These are phyloP conservation scores for Cytospora leucostoma DNA, from an alignment of 2,329 filamentous ascomycete genomes.

Conservation along the genomic window DNA sequence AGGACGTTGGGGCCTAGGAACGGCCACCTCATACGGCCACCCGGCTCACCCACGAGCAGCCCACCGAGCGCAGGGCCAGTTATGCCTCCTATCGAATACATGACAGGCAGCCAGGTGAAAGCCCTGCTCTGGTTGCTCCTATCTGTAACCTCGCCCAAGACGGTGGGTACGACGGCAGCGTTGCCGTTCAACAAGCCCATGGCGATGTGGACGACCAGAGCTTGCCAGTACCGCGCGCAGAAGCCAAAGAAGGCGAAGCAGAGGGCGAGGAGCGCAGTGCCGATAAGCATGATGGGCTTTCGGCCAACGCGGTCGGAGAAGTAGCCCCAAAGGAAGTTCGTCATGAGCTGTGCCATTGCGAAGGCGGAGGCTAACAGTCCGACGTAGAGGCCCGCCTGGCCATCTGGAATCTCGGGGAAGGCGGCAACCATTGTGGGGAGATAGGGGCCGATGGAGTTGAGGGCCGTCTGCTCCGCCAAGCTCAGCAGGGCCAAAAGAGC, in stretches of 20 bases:
- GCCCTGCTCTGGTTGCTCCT: conserved; percentile 90
- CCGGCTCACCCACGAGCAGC: conserved; percentile 67
- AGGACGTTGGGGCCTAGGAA: conserved; percentile 85
- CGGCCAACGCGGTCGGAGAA: conserved; percentile 76
- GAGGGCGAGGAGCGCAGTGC: conserved; percentile 77
- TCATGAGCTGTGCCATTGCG: conserved; percentile 86
- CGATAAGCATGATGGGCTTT: conserved; percentile 79
- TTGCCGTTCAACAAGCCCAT: conserved; percentile 97
- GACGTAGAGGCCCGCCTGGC: conserved; percentile 81
- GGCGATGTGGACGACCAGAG: conserved; percentile 79
- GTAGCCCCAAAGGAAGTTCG: conserved; percentile 91
- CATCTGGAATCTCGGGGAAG: conserved; percentile 76
- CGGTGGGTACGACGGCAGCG: conserved; percentile 89
- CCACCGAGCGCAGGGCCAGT: conserved; percentile 92
- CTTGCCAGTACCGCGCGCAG: conserved; percentile 78
- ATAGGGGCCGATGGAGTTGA: conserved; percentile 96
- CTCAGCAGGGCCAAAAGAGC: conserved; percentile 84
- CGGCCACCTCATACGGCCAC: conserved; percentile 63
- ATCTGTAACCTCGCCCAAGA: conserved; percentile 92
- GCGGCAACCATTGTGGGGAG: conserved; percentile 87
- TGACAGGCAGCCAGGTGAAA: conserved; percentile 90
- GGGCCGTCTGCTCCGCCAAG: conserved; percentile 89
- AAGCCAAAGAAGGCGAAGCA: conserved; percentile 90
- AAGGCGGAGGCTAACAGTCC: conserved; percentile 89
- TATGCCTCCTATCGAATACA: conserved; percentile 94